phyloP scores from a whole-genome alignment of 1,139 yeast genomes.

The Lodderomyces orthopsilosis region DNA sequence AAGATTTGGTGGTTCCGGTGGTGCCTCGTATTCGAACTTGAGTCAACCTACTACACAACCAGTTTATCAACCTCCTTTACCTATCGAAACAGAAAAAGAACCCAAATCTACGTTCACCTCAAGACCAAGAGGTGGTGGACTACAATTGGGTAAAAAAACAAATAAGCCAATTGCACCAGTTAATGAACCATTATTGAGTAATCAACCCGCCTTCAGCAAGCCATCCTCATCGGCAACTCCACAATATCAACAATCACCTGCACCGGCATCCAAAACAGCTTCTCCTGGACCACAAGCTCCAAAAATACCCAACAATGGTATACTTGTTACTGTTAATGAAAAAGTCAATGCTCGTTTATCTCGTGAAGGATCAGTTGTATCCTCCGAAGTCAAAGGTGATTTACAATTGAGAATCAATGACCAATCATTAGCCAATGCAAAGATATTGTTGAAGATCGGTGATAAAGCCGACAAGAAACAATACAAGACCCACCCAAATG shows the following conservation, averaged over 20 bases:
- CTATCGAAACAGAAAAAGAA: conserved; percentile 20
- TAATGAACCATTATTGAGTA: conserved; percentile 20
- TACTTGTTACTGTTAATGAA: conserved; percentile 75
- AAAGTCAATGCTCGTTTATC: conserved; percentile 71
- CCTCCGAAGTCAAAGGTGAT: conserved; percentile 86
- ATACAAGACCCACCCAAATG: conserved; percentile 94
- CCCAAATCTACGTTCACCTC: conserved; percentile 12
- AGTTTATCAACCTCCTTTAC: conserved; percentile 34
- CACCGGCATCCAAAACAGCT: conserved; percentile 17
- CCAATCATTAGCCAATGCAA: conserved; percentile 61
- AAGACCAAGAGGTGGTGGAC: conserved; percentile 59
- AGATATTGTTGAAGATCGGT: conserved; percentile 54
- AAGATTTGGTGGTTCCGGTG: conserved; percentile 8
- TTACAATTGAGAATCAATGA: conserved; percentile 84
- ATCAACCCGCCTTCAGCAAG: conserved; percentile 43
- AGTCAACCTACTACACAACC: conserved; percentile 27
- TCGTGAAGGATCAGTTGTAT: conserved; percentile 77
- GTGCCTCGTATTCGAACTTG: conserved; percentile 9
- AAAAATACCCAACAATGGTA: conserved; percentile 64
- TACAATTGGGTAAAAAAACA: conserved; percentile 75
- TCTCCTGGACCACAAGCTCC: conserved; percentile 25
- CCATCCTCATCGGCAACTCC: not conserved
- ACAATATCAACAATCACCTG: conserved; percentile 4
- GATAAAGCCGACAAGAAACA: conserved; percentile 53
- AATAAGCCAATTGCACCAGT: conserved; percentile 9